These are phyloP conservation scores for Jacaranda copaia DNA, from an alignment of 257 asterid genomes.

Conservation along the genomic window DNA sequence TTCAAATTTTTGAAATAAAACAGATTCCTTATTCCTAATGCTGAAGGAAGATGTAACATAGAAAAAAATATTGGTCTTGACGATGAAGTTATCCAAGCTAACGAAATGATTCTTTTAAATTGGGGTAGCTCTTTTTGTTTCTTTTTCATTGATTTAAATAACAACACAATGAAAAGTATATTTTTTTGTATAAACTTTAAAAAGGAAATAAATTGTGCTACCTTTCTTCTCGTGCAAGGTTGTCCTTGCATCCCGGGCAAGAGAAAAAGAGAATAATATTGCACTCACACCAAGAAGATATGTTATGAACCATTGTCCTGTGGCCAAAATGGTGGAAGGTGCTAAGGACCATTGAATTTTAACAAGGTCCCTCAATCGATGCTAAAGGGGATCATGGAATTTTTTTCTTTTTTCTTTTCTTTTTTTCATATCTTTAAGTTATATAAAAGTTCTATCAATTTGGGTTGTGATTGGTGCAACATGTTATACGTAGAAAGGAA, in stretches of 20 bases:
- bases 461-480: slow-evolving; percentile 29
- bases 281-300: slow-evolving; percentile 51
- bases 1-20: slow-evolving; percentile 47
- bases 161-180: slow-evolving; percentile 43
- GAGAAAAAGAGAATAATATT: slow-evolving; percentile 32
- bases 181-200: slow-evolving; percentile 32
- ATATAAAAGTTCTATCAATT: slow-evolving; percentile 34
- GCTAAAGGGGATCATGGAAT: slow-evolving; percentile 33
- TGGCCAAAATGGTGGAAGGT: slow-evolving; percentile 27
- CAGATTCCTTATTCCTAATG: slow-evolving; percentile 50
- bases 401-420: not conserved
- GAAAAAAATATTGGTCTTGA: slow-evolving; percentile 35
- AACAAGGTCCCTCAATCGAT: slow-evolving; percentile 46
- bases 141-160: slow-evolving; percentile 35
- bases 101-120: slow-evolving; percentile 41
- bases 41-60: slow-evolving; percentile 39
- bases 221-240: slow-evolving; percentile 74
- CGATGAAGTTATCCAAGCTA: slow-evolving; percentile 39
- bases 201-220: slow-evolving; percentile 53
- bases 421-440: slow-evolving; percentile 14
- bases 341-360: slow-evolving; percentile 38
- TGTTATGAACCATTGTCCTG: slow-evolving; percentile 8
- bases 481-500: slow-evolving; percentile 9
- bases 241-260: slow-evolving; percentile 53
- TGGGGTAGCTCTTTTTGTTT: slow-evolving; percentile 38